Evolutionary conservation across 371 early-diverging fungal genomes (phyloP).

Genomic region (Mortierella sp.): DNA sequence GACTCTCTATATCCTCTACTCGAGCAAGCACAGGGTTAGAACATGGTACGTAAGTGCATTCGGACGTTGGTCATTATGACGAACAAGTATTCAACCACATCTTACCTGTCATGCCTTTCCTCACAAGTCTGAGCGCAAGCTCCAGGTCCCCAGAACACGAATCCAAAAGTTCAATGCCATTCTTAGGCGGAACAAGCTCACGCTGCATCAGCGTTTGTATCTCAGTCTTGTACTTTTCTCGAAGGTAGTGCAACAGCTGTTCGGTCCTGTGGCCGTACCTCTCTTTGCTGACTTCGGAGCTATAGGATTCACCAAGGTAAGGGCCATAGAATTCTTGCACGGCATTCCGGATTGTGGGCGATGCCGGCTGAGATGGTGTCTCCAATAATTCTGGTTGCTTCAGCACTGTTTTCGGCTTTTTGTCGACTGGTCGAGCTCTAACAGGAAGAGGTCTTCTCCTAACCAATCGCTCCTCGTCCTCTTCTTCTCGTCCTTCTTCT

Average conservation of each 20-base stretch:
- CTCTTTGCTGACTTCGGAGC: too few relatives aligned
- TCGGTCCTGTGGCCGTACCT: not conserved
- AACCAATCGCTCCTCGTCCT: not conserved
- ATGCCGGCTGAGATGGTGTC: not conserved
- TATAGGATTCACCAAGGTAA: too few relatives aligned
- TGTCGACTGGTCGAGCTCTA: too few relatives aligned
- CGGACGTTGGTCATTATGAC: not conserved
- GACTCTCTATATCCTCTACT: constrained; percentile 18
- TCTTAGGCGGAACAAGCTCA: constrained; percentile 22
- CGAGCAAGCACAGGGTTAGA: not conserved
- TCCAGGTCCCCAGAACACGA: constrained; percentile 36
- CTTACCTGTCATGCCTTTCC: constrained; percentile 35
- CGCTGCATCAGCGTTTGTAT: constrained; percentile 17
- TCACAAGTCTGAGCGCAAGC: not conserved
- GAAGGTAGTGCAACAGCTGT: constrained; percentile 25
- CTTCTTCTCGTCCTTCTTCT: not conserved
- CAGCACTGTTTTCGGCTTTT: not conserved
- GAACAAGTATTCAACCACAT: not conserved
- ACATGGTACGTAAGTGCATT: not conserved
- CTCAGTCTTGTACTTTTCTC: constrained; percentile 12
- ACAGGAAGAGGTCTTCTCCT: too few relatives aligned
- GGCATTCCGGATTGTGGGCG: constrained; percentile 4
- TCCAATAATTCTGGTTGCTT: not conserved
- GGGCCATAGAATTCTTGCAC: constrained; percentile 6
- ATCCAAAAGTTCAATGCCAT: constrained; percentile 41